Evolutionary conservation across 306 rosid species (phyloP), one percentile per base, ranked within the genome.

Genomic region (Mimosa pudica): DNA sequence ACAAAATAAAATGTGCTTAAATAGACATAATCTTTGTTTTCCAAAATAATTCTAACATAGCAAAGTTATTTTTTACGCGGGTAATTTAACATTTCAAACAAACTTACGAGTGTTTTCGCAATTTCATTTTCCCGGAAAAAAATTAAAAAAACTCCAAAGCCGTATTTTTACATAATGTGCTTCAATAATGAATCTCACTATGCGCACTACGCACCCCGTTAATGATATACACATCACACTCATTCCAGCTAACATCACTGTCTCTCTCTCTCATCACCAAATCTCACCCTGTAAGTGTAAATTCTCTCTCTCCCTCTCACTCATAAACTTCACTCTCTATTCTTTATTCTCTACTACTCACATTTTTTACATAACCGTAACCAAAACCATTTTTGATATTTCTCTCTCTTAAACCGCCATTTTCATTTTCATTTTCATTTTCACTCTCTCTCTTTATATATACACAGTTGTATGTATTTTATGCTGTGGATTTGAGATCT

Each of bases 171-270:
- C 30, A 24, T 24, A 24, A 24, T 24, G 30, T 24, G 0, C 30
- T 24, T 24, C 30, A 24, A 24, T 24, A 24, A 24, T 24, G 30
- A 24, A 13, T 77, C 81, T 38, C 80, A 74, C 78, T 51, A 86
- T 82, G 91, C 86, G 87, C 87, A 80, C 52, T 82, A 85, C 89
- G 81, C 89, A 46, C 83, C 67, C 58, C 36, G 82, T 66, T 80
- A 68, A 86, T 79, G 74, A 58, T 72, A 75, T 67, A 75, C 42
- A 70, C 79, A 77, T 70, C 62, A 49, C 45, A 24, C 24, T 57
- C 76, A 16, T 71, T 33, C 14, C 42, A 38, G 46, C 46, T 49
- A 49, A 20, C 42, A 76, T 76, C 76, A 76, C 80, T 85, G 62
- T 82, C 74, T 86, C 46, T 82, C 89, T 38, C 42, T 38, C 42